A percentile compares a stretch with the other conserved stretches of the same genome.
Evolutionary conservation across 345 rosid genomes (phyloP).

Genomic region (Turritis glabra): DNA sequence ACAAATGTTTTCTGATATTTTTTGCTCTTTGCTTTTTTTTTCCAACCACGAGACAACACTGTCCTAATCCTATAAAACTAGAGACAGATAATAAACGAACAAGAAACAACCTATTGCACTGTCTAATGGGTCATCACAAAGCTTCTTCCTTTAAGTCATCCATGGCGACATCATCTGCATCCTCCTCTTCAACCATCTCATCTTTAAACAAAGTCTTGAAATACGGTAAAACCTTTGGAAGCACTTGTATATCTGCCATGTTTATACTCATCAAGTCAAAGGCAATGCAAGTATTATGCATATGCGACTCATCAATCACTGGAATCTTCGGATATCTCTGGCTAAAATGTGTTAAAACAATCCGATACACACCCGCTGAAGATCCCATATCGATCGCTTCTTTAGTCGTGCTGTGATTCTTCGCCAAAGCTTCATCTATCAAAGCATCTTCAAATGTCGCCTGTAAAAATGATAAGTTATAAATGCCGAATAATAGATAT

Average conservation of each 20-base stretch:
- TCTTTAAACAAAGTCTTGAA: constrained; percentile 76
- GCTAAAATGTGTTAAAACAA: constrained; percentile 96
- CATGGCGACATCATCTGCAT: constrained; percentile 49
- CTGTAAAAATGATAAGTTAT: constrained; percentile 39
- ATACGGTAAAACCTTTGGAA: constrained; percentile 78
- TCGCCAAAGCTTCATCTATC: constrained; percentile 85
- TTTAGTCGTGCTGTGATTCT: constrained; percentile 93
- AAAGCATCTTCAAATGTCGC: constrained; percentile 93
- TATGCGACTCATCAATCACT: constrained; percentile 66
- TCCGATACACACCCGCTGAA: constrained; percentile 63
- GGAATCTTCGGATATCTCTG: constrained; percentile 94
- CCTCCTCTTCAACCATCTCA: constrained; percentile 72
- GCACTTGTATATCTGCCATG: constrained; percentile 77
- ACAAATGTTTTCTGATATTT: no score
- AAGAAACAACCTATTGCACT: constrained; percentile 1
- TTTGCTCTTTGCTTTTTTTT: background rate
- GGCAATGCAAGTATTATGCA: constrained; percentile 92
- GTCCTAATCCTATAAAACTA: constrained; percentile 8
- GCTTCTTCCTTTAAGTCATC: constrained; percentile 42
- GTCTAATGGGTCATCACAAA: constrained; percentile 20
- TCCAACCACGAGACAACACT: background rate
- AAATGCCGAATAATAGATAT: background rate
- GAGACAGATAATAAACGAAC: background rate
- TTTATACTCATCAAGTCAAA: constrained; percentile 94
- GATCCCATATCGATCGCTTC: constrained; percentile 86